Base-by-base conservation (phyloP, 768 basidiomycete species). In the Xerocomus brunneocitrinus region DNA sequence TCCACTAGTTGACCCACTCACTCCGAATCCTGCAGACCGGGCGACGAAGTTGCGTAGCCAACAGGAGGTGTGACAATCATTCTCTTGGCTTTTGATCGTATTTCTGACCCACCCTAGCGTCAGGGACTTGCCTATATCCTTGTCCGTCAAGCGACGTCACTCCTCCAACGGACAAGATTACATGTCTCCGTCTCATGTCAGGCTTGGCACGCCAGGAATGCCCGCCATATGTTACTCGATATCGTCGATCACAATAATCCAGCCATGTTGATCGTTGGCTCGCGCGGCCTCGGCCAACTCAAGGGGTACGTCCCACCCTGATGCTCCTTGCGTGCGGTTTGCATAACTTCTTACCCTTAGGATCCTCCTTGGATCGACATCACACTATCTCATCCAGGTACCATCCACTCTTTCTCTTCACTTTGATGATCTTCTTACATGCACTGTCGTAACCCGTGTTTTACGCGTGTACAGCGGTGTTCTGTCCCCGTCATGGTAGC, bases 401-500 rank as follows among this genome's bases (percentile, higher is more conserved):
- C 58, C 72, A 59, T 51, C 47, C 32, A 12, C 32, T 3, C 32
- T 5, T 3, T 34, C 10, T 32, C 31, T 32, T 3, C 9, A 9
- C 47, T 34, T 14, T 55, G 19, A 7, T n/a, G 30, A 5, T 7
- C 28, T 28, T 8, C 8, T 8, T 19, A 19, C 19, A 19, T 19
- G 19, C 19, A 19, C 19, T 19, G 19, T 19, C 19, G 28, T 8
- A 8, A 1, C 6, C 28, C 28, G 28, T 8, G 28, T 30, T 30
- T 8, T 30, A 1, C 7, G 32, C 9, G 41, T 14, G 32, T 42
- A 9, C 16, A 92, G 78, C 94, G 92, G 71, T 95, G 91, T 56
- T 91, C 91, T 14, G 94, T 95, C 0, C 94, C 95, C 0, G 93
- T 97, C 50, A 95, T 98, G 94, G 92, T 95, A 49, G 91, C 94